phyloP scores from a whole-genome alignment of 257 asterid genomes.

The Nicotiana attenuata region DNA sequence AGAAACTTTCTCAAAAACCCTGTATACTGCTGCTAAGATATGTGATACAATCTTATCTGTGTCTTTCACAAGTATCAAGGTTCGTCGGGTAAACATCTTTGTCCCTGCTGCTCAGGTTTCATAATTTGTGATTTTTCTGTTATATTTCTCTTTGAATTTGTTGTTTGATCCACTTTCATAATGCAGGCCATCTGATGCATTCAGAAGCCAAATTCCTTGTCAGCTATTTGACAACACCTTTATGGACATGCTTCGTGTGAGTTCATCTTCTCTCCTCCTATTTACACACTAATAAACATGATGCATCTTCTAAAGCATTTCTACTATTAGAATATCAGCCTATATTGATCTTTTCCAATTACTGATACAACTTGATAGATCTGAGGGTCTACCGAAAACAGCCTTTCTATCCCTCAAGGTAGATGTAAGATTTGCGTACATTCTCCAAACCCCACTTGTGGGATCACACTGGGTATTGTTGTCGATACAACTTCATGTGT shows the following conservation, averaged over 20 bases:
- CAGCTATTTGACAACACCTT: background rate
- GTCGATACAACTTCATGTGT: too few relatives aligned
- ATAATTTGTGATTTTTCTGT: background rate
- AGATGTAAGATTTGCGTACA: too few relatives aligned
- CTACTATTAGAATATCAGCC: background rate
- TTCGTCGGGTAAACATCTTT: background rate
- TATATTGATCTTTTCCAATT: too few relatives aligned
- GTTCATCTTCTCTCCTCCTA: background rate
- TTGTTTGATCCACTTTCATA: background rate
- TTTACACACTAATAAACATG: too few relatives aligned
- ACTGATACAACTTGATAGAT: too few relatives aligned
- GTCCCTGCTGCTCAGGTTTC: background rate
- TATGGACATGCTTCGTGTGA: slow-evolving; percentile 1
- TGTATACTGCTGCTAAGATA: background rate
- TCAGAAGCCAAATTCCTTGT: background rate
- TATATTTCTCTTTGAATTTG: background rate
- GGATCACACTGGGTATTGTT: too few relatives aligned
- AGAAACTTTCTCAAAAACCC: background rate
- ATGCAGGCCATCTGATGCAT: slow-evolving; percentile 1
- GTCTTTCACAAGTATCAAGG: background rate
- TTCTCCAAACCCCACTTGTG: too few relatives aligned
- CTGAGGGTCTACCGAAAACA: too few relatives aligned
- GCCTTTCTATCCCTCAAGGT: too few relatives aligned
- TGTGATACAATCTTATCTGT: background rate
- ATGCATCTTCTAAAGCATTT: background rate